Evolutionary conservation across 2,329 filamentous ascomycete genomes (phyloP), one percentile per base, ranked within the genome.

Genomic region (Calcarisporium arbuscula): DNA sequence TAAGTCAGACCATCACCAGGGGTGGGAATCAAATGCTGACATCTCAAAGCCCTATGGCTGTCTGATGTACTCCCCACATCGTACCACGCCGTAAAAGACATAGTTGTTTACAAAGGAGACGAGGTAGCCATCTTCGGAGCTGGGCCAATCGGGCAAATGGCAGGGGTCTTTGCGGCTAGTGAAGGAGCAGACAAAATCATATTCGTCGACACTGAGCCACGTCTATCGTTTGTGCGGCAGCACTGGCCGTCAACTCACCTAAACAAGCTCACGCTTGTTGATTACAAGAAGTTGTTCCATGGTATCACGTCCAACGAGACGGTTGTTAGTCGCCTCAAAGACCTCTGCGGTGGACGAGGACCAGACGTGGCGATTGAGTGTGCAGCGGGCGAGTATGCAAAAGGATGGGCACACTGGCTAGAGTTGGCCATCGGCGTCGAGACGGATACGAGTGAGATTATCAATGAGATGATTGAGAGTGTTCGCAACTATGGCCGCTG

Each of bases 141-240:
- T 0, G 87, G 87, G 0, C 88, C 86, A 1, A 85, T 94, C 33
- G 87, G 88, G 0, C 85, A 94, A 51, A 92, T 94, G 82, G 75
- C 72, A 3, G 83, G 80, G 2, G 67, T 85, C 34, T 94, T 90
- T 62, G 77, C 80, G 1, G 67, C 85, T 36, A 61, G 76, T n/a
- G 77, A 87, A 36, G 85, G 85, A 8, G 87, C 87, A 0, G 71
- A 63, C 29, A 74, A 83, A 41, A 71, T 94, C 42, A 89, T 94
- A 46, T 73, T 89, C 42, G 80, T 94, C 45, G 88, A 94, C 52
- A 75, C 74, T 5, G 85, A 74, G 39, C 77, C 70, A 60, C 71
- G 87, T 2, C 65, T 94, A 5, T 75, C 82, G 4, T 86, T 72
- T 45, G 59, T 90, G 37, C 75, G 79, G 53, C 58, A 67, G 15